phyloP scores from a whole-genome alignment of 371 early-diverging fungal species.

The Mucor circinelloides region DNA sequence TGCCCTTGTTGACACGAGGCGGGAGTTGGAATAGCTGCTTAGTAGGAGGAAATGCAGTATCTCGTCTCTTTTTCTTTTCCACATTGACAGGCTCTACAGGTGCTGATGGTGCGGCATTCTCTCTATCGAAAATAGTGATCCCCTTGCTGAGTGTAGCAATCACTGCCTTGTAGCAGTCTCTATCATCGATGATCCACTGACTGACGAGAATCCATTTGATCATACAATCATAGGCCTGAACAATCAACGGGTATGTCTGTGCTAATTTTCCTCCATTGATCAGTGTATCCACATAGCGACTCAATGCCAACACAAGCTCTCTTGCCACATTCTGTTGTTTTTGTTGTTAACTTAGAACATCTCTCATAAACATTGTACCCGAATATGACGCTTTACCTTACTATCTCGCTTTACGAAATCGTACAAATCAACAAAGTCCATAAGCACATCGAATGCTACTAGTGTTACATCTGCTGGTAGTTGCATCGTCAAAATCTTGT shows the following conservation, averaged over 20 bases:
- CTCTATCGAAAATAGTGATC: conserved; percentile 65
- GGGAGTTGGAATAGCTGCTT: conserved; percentile 52
- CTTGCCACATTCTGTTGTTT: conserved; percentile 75
- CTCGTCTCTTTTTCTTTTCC: conserved; percentile 51
- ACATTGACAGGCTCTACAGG: conserved; percentile 14
- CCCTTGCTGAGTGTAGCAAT: conserved; percentile 73
- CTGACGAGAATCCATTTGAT: conserved; percentile 74
- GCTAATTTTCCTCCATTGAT: conserved; percentile 47
- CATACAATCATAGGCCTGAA: conserved; percentile 77
- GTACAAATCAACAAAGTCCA: conserved; percentile 67
- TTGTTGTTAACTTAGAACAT: too few species aligned
- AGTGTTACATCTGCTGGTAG: conserved; percentile 69
- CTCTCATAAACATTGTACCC: too few species aligned
- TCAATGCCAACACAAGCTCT: conserved; percentile 70
- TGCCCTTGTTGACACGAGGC: conserved; percentile 36
- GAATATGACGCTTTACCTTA: conserved; percentile 49
- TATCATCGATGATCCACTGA: conserved; percentile 76
- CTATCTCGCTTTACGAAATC: conserved; percentile 70
- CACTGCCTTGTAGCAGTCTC: conserved; percentile 68
- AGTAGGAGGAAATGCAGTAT: conserved; percentile 47
- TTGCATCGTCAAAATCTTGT: conserved; percentile 71
- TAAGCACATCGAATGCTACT: conserved; percentile 72
- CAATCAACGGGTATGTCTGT: conserved; percentile 61
- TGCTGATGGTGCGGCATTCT: conserved; percentile 19
- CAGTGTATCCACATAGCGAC: conserved; percentile 70